Percentiles rank a stretch among this genome's conserved stretches.
Conservation (phyloP, 768 basidiomycete species). For the Mycena vulgaris region DNA sequence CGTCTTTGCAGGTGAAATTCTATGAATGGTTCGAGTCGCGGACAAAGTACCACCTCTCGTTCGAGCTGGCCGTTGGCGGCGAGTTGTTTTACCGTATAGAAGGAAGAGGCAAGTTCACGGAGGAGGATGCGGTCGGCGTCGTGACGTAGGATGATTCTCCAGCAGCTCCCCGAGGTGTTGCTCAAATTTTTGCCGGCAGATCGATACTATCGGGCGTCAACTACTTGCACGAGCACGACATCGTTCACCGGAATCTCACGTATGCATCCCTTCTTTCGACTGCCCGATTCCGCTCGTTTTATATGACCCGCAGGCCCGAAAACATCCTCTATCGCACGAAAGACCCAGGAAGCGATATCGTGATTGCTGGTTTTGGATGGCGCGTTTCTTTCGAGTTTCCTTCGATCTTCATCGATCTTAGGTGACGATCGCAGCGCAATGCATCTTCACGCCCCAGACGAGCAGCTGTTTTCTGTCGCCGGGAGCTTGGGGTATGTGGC, state of each 20-base stretch:
- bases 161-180: constrained; percentile 43
- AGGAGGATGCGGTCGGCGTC: constrained; percentile 88
- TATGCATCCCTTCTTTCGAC: constrained; percentile 50
- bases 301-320: constrained; percentile 80
- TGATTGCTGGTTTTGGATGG: constrained; percentile 99
- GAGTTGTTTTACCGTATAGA: constrained; percentile 94
- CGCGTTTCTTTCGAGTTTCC: no score
- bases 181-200: constrained; percentile 55
- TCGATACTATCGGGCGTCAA: constrained; percentile 88
- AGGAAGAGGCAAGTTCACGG: constrained; percentile 92
- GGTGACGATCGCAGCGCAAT: constrained; percentile 87
- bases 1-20: no score
- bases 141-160: no score
- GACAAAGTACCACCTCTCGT: constrained; percentile 95
- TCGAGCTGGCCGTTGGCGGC: constrained; percentile 94
- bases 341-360: constrained; percentile 84
- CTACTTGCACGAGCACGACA: constrained; percentile 92
- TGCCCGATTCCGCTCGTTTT: no score
- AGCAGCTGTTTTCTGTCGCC: constrained; percentile 80
- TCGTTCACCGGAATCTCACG: constrained; percentile 98
- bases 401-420: no score
- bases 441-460: constrained; percentile 80
- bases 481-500: constrained; percentile 94
- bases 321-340: constrained; percentile 94
- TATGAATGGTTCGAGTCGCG: constrained; percentile 97